Conservation (phyloP, 73 alveolate genomes). For the Stentor coeruleus region DNA sequence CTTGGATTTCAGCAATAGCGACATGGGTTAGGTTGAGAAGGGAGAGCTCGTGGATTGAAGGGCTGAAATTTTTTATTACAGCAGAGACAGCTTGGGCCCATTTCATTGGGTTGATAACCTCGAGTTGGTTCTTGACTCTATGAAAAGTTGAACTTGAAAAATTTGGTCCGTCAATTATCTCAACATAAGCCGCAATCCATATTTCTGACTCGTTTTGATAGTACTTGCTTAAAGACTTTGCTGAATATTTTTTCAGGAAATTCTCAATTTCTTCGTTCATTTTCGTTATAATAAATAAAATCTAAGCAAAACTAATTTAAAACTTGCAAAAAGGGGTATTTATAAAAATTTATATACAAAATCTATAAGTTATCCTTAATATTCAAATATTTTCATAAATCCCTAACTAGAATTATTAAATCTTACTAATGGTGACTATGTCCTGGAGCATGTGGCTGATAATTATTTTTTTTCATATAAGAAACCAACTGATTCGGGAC, state of each 20-base stretch:
- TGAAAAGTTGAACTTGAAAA: slow-evolving; percentile 23
- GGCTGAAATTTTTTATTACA: background rate
- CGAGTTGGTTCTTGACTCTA: slow-evolving; percentile 15
- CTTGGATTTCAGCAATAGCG: slow-evolving; percentile 19
- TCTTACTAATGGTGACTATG: no score
- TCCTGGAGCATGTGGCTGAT: no score
- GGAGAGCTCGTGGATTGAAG: slow-evolving; percentile 11
- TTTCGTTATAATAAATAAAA: background rate
- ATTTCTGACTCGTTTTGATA: slow-evolving; percentile 1
- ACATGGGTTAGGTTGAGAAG: slow-evolving; percentile 17
- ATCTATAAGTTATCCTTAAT: no score
- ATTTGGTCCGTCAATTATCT: slow-evolving; percentile 22
- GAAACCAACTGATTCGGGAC: slow-evolving; percentile 76
- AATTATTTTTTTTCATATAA: slow-evolving; percentile 25
- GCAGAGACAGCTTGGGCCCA: background rate
- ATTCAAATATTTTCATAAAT: no score
- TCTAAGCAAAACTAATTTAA: background rate
- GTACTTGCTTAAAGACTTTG: background rate
- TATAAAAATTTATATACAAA: no score
- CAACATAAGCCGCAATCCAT: background rate
- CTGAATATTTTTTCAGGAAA: background rate
- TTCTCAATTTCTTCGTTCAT: slow-evolving; percentile 16
- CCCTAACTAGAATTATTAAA: no score
- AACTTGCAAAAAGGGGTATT: background rate
- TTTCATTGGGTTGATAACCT: background rate